A percentile compares a stretch with the other conserved stretches of the same genome.
These are phyloP conservation scores for Xylaria digitata DNA, from an alignment of 2,329 filamentous ascomycete species.

Conservation along the genomic window DNA sequence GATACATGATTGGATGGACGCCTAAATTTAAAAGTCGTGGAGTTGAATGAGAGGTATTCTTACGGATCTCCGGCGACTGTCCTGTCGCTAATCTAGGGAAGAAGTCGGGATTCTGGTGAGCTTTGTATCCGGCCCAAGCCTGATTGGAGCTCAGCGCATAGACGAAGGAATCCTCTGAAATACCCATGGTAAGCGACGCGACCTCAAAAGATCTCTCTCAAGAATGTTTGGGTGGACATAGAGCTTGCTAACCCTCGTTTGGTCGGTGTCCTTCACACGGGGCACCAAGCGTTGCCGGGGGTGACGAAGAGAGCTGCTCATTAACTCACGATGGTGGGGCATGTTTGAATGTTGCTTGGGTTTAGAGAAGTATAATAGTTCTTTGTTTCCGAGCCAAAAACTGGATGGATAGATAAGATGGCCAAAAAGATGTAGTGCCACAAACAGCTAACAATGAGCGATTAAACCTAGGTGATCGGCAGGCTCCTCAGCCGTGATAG, in stretches of 20 bases:
- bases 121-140: constrained; percentile 74
- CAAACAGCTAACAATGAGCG: constrained; percentile 20
- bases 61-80: constrained; percentile 72
- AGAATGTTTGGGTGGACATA: constrained; percentile 10
- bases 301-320: constrained; percentile 18
- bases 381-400: constrained; percentile 3
- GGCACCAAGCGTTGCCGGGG: constrained; percentile 6
- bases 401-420: neutral
- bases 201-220: constrained; percentile 9
- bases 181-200: constrained; percentile 44
- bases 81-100: constrained; percentile 75
- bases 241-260: constrained; percentile 10
- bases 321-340: constrained; percentile 36
- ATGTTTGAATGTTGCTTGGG: constrained; percentile 19
- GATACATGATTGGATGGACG: neutral
- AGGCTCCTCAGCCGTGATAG: constrained; percentile 12
- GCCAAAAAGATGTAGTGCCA: constrained; percentile 9
- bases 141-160: constrained; percentile 75
- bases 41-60: constrained; percentile 44
- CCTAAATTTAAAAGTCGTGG: constrained; percentile 1
- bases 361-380: constrained; percentile 13
- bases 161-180: constrained; percentile 67
- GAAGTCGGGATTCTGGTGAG: constrained; percentile 74
- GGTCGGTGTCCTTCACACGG: constrained; percentile 8
- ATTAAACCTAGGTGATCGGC: constrained; percentile 16